Percentiles rank a stretch among this genome's conserved stretches.
These are phyloP conservation scores for Pilatotrama ljubarskyi DNA, from an alignment of 768 basidiomycete genomes.

Conservation along the genomic window DNA sequence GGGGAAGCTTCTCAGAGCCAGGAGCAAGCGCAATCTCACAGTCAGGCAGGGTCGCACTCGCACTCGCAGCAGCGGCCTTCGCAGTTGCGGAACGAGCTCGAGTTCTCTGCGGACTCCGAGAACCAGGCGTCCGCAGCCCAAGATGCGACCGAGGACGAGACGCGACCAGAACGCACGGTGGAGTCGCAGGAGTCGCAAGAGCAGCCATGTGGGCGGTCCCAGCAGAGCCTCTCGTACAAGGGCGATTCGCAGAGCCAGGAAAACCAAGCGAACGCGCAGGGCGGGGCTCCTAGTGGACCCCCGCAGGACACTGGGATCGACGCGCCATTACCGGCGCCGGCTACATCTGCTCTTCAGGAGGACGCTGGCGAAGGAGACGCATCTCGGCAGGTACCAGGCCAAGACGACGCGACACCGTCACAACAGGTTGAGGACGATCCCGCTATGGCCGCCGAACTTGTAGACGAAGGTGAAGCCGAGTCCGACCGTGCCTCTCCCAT, in stretches of 20 bases:
- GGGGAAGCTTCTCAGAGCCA: slow-evolving; percentile 33
- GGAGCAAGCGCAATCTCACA: too few species aligned
- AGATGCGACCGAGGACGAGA: not conserved
- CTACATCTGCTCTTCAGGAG: too few species aligned
- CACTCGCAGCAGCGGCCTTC: slow-evolving; percentile 56
- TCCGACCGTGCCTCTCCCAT: not conserved
- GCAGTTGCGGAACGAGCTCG: slow-evolving; percentile 47
- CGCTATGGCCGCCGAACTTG: not conserved
- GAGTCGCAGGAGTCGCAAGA: not conserved
- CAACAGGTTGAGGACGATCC: not conserved
- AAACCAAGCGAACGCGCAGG: not conserved
- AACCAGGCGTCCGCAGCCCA: not conserved
- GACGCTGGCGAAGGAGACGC: not conserved
- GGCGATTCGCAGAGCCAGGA: slow-evolving; percentile 21
- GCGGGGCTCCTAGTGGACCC: not conserved
- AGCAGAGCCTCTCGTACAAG: slow-evolving; percentile 23
- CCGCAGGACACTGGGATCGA: not conserved
- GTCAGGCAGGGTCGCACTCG: too few species aligned
- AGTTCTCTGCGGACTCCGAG: not conserved
- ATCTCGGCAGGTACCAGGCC: not conserved
- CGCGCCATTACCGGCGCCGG: not conserved
- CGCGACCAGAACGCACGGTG: not conserved
- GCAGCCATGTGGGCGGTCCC: not conserved
- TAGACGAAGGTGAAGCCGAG: too few species aligned
- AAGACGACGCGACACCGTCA: not conserved